Conservation (phyloP, 768 basidiomycete species). For the Naematelia encephala region DNA sequence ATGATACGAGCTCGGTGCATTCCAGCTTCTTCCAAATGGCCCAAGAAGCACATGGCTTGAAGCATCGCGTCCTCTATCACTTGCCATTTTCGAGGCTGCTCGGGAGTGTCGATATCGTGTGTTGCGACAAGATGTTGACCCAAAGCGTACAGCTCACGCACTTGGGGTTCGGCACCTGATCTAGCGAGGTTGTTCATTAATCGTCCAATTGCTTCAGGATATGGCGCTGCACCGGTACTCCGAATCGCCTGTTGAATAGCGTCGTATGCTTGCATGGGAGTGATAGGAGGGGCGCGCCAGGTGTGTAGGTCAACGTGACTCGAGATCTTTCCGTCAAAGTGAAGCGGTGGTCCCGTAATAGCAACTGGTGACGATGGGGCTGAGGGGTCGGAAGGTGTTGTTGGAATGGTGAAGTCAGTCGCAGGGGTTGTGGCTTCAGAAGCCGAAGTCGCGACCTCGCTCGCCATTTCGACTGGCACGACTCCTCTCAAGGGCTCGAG, state of each 20-base stretch:
- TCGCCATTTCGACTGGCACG: neutral
- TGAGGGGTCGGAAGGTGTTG: neutral
- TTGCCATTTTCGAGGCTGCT: constrained; percentile 66
- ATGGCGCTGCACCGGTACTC: constrained; percentile 17
- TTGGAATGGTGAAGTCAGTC: neutral
- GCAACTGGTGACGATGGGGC: neutral
- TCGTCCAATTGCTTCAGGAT: constrained; percentile 57
- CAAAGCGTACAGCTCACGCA: constrained; percentile 63
- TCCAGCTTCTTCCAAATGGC: constrained; percentile 74
- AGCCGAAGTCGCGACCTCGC: constrained; percentile 1
- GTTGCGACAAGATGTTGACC: constrained; percentile 64
- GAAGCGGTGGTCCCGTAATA: neutral
- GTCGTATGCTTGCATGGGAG: constrained; percentile 55
- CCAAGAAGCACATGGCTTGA: constrained; percentile 74
- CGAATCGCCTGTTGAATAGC: constrained; percentile 53
- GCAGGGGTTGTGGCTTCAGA: neutral
- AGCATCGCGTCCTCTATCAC: constrained; percentile 84
- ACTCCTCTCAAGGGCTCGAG: neutral
- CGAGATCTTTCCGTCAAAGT: constrained; percentile 18
- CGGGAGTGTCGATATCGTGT: constrained; percentile 1
- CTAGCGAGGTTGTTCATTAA: constrained; percentile 72
- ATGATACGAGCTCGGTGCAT: constrained; percentile 74
- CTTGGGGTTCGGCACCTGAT: constrained; percentile 59
- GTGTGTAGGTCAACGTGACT: constrained; percentile 26
- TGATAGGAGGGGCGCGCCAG: constrained; percentile 29